A percentile compares a stretch with the other conserved stretches of the same genome.
These are phyloP conservation scores for Punctularia strigosozonata DNA, from an alignment of 768 basidiomycete genomes.

Conservation along the genomic window DNA sequence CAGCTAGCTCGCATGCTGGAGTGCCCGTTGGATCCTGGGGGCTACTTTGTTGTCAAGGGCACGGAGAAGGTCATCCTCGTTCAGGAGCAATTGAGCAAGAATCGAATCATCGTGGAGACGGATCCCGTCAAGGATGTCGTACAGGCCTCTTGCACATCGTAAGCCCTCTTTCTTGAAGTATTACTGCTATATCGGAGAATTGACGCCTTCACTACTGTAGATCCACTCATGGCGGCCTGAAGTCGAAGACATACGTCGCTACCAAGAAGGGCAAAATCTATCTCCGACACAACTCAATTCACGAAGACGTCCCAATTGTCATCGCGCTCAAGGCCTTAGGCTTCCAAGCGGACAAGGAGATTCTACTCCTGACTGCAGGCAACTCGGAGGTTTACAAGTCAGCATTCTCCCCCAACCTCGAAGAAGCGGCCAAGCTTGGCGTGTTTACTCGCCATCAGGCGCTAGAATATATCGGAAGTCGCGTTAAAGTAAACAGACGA, in stretches of 20 bases:
- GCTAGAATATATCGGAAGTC: constrained; percentile 86
- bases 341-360: constrained; percentile 95
- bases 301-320: constrained; percentile 93
- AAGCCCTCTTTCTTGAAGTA: constrained; percentile 22
- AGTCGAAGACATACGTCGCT: constrained; percentile 95
- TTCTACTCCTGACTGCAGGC: constrained; percentile 87
- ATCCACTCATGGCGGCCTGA: constrained; percentile 72
- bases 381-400: constrained; percentile 80
- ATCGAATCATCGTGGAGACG: constrained; percentile 96
- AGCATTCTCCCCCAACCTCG: constrained; percentile 82
- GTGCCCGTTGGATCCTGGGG: constrained; percentile 98
- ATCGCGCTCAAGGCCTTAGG: constrained; percentile 95
- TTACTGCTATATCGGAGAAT: no score
- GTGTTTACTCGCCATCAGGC: constrained; percentile 91
- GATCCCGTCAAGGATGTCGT: constrained; percentile 84
- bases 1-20: constrained; percentile 92
- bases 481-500: constrained; percentile 80
- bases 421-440: constrained; percentile 87
- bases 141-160: constrained; percentile 95
- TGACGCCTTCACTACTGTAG: no score
- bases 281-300: constrained; percentile 93
- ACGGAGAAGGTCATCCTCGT: constrained; percentile 99
- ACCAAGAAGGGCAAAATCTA: constrained; percentile 94
- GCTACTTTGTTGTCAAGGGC: constrained; percentile 97
- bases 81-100: constrained; percentile 98